A percentile compares a stretch with the other conserved stretches of the same genome.
Conservation (phyloP, 139 green algal genomes). For the Chlorella sp. region DNA sequence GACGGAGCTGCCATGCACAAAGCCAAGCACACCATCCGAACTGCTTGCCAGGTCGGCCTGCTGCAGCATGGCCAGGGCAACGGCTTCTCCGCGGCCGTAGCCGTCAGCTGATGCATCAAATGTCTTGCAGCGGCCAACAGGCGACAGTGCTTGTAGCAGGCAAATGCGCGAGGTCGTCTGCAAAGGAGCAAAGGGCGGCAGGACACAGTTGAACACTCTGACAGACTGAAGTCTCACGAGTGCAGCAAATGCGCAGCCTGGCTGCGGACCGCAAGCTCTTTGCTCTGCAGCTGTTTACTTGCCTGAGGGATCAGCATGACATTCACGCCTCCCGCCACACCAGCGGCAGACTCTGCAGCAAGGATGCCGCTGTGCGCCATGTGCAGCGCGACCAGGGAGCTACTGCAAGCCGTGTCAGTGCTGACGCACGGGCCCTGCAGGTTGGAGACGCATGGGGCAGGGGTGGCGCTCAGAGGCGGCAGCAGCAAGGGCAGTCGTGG, state of each 20-base stretch:
- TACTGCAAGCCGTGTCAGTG: slow-evolving; percentile 73
- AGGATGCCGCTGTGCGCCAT: slow-evolving; percentile 43
- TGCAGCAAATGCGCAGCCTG: too few relatives aligned
- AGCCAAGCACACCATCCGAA: slow-evolving; percentile 3
- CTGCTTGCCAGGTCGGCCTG: neutral
- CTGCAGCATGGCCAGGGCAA: slow-evolving; percentile 5
- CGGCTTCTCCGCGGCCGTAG: slow-evolving; percentile 67
- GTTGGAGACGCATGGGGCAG: neutral
- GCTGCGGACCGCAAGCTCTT: too few relatives aligned
- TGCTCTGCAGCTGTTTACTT: too few relatives aligned
- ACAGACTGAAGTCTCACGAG: too few relatives aligned
- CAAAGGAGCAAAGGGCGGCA: slow-evolving; percentile 18
- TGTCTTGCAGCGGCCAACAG: slow-evolving; percentile 65
- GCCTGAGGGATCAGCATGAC: slow-evolving; percentile 48
- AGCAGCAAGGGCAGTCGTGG: neutral
- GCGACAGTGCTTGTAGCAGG: slow-evolving; percentile 43
- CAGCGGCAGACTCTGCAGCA: neutral
- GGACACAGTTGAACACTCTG: neutral
- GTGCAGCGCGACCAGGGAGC: slow-evolving; percentile 62
- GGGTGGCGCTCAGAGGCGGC: neutral
- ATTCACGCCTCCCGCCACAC: slow-evolving; percentile 50
- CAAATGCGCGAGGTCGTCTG: slow-evolving; percentile 37
- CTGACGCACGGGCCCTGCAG: slow-evolving; percentile 53
- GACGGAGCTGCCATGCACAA: slow-evolving; percentile 71
- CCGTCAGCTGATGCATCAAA: slow-evolving; percentile 70